A percentile compares a stretch with the other conserved stretches of the same genome.
phyloP scores from a whole-genome alignment of 495 filamentous ascomycete genomes.

The Neurospora sp. region DNA sequence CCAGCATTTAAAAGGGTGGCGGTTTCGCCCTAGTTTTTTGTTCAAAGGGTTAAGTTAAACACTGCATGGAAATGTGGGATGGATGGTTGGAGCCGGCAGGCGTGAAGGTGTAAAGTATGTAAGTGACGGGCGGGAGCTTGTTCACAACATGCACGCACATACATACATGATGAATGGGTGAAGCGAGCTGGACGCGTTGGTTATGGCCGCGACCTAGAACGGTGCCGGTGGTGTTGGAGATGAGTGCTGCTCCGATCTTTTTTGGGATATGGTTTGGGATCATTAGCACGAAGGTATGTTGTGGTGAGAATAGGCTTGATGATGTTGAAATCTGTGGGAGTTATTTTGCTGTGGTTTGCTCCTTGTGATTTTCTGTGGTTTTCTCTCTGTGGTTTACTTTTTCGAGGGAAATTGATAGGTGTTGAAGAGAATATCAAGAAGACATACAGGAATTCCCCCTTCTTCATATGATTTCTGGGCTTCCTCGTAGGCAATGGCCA shows the following conservation, averaged over 20 bases:
- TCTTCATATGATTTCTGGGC: constrained; percentile 57
- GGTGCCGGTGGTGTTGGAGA: constrained; percentile 52
- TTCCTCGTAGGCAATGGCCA: constrained; percentile 65
- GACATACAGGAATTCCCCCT: constrained; percentile 59
- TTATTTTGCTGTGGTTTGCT: background rate
- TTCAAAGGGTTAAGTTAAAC: background rate
- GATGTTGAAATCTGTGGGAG: background rate
- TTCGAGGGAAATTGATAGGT: background rate
- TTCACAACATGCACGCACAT: no score
- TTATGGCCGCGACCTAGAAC: constrained; percentile 77
- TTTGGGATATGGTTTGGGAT: constrained; percentile 26
- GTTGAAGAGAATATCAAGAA: background rate
- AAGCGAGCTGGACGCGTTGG: constrained; percentile 68
- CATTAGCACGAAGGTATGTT: background rate
- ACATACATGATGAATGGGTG: constrained; percentile 62
- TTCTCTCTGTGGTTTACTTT: background rate
- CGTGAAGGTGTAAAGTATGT: no score
- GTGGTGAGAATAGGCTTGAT: background rate
- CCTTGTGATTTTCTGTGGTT: background rate
- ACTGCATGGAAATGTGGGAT: no score
- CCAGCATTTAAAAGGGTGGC: constrained; percentile 71
- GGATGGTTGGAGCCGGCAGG: no score
- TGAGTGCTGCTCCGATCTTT: constrained; percentile 52
- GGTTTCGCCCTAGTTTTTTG: constrained; percentile 46
- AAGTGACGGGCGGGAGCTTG: no score